phyloP scores from a whole-genome alignment of 139 green algal genomes.

The Prasinococcaceae sp. region DNA sequence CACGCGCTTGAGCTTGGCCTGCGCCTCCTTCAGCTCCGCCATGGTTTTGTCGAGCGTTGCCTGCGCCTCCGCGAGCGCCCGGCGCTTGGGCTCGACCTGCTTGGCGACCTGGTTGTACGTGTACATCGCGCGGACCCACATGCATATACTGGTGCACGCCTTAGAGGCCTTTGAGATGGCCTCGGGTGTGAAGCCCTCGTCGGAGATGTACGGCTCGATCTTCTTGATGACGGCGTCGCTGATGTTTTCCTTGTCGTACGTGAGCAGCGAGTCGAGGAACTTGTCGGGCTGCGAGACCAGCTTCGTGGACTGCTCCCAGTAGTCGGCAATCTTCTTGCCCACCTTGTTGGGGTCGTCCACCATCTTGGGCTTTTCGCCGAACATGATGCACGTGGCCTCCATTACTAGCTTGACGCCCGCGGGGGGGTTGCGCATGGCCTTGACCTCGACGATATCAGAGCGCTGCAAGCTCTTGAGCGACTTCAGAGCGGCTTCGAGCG shows the following conservation, averaged over 20 bases:
- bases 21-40: constrained; percentile 32
- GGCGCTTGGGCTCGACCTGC: constrained; percentile 54
- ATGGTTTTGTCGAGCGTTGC: constrained; percentile 26
- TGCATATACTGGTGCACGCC: constrained; percentile 73
- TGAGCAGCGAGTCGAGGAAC: constrained; percentile 60
- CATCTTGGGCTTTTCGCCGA: constrained; percentile 71
- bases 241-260: constrained; percentile 73
- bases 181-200: constrained; percentile 56
- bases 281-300: constrained; percentile 50
- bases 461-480: constrained; percentile 51
- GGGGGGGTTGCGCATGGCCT: constrained; percentile 52
- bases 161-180: constrained; percentile 56
- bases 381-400: constrained; percentile 74
- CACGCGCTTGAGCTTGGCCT: constrained; percentile 43
- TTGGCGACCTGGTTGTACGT: constrained; percentile 66
- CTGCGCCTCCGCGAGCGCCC: constrained; percentile 34
- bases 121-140: constrained; percentile 68
- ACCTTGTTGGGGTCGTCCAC: constrained; percentile 50
- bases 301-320: constrained; percentile 61
- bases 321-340: constrained; percentile 63
- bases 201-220: constrained; percentile 47
- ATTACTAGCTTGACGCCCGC: constrained; percentile 55
- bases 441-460: constrained; percentile 65
- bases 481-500: constrained; percentile 43
- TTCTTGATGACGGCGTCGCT: constrained; percentile 36